phyloP scores from a whole-genome alignment of 257 asterid genomes.

The Oldenlandia corymbosa region DNA sequence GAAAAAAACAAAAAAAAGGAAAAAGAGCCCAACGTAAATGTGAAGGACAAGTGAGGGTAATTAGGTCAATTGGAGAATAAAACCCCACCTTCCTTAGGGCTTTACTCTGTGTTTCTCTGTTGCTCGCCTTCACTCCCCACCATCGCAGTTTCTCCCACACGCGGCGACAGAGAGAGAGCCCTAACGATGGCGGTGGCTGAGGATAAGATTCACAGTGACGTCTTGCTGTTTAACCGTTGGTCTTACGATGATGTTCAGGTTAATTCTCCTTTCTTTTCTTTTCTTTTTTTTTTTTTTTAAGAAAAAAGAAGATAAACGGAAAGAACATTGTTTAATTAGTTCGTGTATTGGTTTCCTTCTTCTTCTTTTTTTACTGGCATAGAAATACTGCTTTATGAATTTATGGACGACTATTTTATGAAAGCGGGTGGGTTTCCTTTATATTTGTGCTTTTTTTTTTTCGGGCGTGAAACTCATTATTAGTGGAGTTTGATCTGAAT shows the following conservation, averaged over 20 bases:
- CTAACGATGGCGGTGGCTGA: not conserved
- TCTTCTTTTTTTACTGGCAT: no score
- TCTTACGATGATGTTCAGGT: conserved; percentile 61
- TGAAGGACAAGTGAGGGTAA: not conserved
- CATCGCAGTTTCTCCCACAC: not conserved
- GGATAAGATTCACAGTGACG: conserved; percentile 33
- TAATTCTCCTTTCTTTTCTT: not conserved
- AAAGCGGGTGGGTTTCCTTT: no score
- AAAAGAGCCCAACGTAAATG: not conserved
- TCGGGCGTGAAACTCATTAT: no score
- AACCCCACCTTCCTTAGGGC: not conserved
- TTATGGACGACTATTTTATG: no score
- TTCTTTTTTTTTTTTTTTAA: no score
- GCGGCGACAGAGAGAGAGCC: not conserved
- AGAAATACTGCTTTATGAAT: no score
- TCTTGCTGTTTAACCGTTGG: conserved; percentile 66
- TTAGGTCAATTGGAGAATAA: not conserved
- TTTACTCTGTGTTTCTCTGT: not conserved
- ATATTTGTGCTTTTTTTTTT: no score
- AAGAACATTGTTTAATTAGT: no score
- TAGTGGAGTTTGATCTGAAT: not conserved
- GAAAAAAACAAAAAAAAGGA: no score
- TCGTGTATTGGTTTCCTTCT: no score
- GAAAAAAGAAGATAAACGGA: no score
- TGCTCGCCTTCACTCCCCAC: not conserved